Evolutionary conservation across 192 early-diverging fungal genomes (phyloP).

Genomic region (Funneliformis geosporum): DNA sequence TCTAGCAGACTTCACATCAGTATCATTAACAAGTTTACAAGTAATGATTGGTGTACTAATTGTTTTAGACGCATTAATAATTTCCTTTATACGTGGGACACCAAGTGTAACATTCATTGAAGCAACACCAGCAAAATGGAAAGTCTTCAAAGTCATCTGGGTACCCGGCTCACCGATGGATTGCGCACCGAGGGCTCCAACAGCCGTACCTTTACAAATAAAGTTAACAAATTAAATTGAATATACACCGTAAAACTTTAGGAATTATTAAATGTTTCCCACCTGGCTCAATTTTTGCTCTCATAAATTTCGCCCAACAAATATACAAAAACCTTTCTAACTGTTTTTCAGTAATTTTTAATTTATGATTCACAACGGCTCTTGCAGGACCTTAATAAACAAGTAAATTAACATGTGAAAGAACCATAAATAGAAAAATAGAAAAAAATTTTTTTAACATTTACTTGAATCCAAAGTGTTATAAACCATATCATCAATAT

Average conservation of each 20-base stretch:
- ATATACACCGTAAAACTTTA: no score
- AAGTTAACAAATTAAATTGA: not conserved
- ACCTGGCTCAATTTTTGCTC: conserved; percentile 93
- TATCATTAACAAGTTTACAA: conserved; percentile 68
- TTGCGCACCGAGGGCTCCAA: conserved; percentile 96
- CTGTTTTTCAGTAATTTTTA: conserved; percentile 73
- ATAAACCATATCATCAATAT: conserved; percentile 51
- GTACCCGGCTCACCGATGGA: conserved; percentile 98
- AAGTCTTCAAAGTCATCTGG: conserved; percentile 99
- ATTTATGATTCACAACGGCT: conserved; percentile 60
- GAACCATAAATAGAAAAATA: not conserved
- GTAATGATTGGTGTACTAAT: conserved; percentile 93
- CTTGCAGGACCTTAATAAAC: not conserved
- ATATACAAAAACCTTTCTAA: conserved; percentile 74
- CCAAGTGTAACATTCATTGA: conserved; percentile 99
- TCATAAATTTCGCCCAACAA: conserved; percentile 81
- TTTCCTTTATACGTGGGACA: conserved; percentile 99
- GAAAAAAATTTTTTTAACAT: not conserved
- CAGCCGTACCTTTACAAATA: conserved; percentile 60
- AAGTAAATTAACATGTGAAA: not conserved
- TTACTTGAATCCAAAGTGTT: conserved; percentile 32
- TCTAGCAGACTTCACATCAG: conserved; percentile 74
- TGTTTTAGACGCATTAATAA: conserved; percentile 98
- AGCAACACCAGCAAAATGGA: conserved; percentile 99
- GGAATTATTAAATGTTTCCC: not conserved